Evolutionary conservation across 495 filamentous ascomycete genomes (phyloP).

Genomic region (Tuber magnatum): DNA sequence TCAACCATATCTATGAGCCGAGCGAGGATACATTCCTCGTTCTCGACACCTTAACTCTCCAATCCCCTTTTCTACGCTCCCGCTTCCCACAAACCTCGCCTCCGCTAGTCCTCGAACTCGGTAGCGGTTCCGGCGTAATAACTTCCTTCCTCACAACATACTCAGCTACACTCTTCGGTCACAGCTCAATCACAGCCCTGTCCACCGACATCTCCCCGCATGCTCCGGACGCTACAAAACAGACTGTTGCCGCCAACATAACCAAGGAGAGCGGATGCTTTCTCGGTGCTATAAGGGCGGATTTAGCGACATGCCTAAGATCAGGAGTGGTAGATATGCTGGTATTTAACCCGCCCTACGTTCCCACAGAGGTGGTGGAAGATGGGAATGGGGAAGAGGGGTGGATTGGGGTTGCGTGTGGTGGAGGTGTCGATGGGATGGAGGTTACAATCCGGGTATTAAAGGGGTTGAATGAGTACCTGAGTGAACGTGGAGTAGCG

Average conservation of each 20-base stretch:
- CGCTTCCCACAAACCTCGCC: conserved; percentile 50
- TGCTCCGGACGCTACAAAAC: conserved; percentile 61
- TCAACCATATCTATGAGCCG: conserved; percentile 81
- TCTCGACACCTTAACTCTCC: conserved; percentile 83
- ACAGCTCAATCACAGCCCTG: conserved; percentile 59
- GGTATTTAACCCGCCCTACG: conserved; percentile 95
- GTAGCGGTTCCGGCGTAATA: conserved; percentile 84
- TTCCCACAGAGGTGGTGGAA: conserved; percentile 71
- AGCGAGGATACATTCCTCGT: conserved; percentile 94
- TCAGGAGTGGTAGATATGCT: conserved; percentile 63
- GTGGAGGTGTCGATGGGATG: conserved; percentile 85
- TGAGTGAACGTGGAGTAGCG: conserved; percentile 67
- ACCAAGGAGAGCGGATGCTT: conserved; percentile 42
- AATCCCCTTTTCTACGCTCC: conserved; percentile 62
- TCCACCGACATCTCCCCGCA: conserved; percentile 75
- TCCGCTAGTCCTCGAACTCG: conserved; percentile 78
- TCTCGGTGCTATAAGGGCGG: conserved; percentile 57
- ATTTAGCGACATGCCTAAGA: conserved; percentile 57
- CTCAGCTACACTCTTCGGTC: conserved; percentile 63
- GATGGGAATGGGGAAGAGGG: conserved; percentile 43
- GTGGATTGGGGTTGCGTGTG: conserved; percentile 72
- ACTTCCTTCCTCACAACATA: conserved; percentile 78
- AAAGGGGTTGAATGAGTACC: conserved; percentile 53
- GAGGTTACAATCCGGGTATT: conserved; percentile 77
- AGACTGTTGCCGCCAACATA: conserved; percentile 52